A percentile compares a stretch with the other conserved stretches of the same genome.
These are phyloP conservation scores for Pythium insidiosum DNA, from an alignment of 352 stramenopile genomes.

Conservation along the genomic window DNA sequence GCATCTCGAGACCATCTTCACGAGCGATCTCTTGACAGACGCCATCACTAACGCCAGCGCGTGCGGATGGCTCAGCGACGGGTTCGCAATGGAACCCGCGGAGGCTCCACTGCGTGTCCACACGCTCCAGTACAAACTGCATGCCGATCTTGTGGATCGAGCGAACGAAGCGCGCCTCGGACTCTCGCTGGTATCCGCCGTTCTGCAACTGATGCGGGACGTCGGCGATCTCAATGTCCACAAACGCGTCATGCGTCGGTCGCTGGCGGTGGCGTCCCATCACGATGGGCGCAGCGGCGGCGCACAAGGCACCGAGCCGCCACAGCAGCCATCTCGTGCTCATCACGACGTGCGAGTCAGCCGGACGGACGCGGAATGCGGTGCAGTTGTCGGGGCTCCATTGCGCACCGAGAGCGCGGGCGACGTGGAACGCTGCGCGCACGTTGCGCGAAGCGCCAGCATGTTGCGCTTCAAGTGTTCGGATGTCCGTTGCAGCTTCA, in stretches of 20 bases:
- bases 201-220: constrained; percentile 23
- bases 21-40: constrained; percentile 19
- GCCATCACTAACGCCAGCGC: constrained; percentile 1
- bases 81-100: too few species aligned
- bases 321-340: background rate
- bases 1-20: too few species aligned
- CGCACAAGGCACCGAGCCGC: too few species aligned
- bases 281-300: too few species aligned
- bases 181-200: constrained; percentile 18
- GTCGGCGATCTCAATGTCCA: constrained; percentile 14
- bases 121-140: too few species aligned
- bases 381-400: too few species aligned
- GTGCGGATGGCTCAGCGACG: too few species aligned
- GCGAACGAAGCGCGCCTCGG: constrained; percentile 16
- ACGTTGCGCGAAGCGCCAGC: background rate
- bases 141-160: background rate
- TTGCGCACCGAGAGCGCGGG: background rate
- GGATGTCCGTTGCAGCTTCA: background rate
- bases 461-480: too few species aligned
- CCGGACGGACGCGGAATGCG: background rate
- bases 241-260: constrained; percentile 8
- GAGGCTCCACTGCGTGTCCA: too few species aligned
- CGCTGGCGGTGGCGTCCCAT: too few species aligned
- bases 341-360: background rate
- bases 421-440: background rate